Base-by-base conservation (phyloP, 345 rosid genomes). In the Chamaenerion angustifolium region DNA sequence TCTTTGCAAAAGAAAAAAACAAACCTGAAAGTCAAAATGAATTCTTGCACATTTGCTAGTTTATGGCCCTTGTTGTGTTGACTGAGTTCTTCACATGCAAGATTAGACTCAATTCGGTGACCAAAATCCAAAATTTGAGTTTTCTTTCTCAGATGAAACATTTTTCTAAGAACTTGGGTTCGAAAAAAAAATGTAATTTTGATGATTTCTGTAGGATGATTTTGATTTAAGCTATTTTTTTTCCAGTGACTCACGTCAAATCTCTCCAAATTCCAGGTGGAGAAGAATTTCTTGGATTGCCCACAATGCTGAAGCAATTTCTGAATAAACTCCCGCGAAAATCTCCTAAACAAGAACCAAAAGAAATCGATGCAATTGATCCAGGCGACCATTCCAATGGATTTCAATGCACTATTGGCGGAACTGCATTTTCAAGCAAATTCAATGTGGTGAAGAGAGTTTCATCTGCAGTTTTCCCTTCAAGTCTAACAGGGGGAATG, bases 391-490 rank as follows among this genome's bases (percentile, higher is more conserved):
- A 62, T 51, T 56, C 66, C 16, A 69, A 59, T 60, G 78, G 71
- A 23, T 61, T 59, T 62, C 81, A 76, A 17, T 76, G 76, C 61
- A 73, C 82, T 52, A 76, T 72, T 50, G 70, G 72, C 25, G 82
- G 87, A 50, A 72, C 55, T 51, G 67, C 80, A 21, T 71, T 78
- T 57, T 64, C 94, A 0, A 83, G 76, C 64, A 67, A 76, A 58
- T 68, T 83, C 48, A 83, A 78, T 68, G 88, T 83, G 46, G 88
- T 83, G 54, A 83, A 83, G 66, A 60, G 88, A 56, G 94, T 80
- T 6, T 83, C 94, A 21, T 78, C 94, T 40, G 88, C 83, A 43
- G 94, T 83, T 54, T 83, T 83, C 63, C 94, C 94, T 12, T 51
- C 83, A 41, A 79, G 90, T 73, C 72, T 79, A 42, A 80, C 75